Evolutionary conservation across 2,329 filamentous ascomycete species (phyloP).

Genomic region (Hyphodiscus sp.): DNA sequence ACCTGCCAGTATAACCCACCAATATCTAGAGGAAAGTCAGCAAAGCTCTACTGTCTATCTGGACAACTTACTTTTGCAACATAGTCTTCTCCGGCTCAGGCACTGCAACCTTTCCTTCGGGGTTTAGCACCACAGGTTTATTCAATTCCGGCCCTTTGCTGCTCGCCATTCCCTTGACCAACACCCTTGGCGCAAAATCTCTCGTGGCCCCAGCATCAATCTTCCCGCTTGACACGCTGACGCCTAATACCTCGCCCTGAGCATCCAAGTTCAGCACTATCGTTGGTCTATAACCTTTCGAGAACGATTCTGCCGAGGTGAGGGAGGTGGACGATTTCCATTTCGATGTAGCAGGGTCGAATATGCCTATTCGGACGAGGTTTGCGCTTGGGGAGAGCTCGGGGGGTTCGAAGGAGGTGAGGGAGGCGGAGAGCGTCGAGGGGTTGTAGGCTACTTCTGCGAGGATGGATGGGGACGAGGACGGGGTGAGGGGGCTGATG

Average conservation of each 20-base stretch:
- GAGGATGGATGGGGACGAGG: constrained; percentile 40
- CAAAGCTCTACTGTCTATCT: not conserved
- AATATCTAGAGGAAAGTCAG: constrained; percentile 38
- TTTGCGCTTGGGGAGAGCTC: constrained; percentile 39
- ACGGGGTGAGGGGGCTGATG: constrained; percentile 24
- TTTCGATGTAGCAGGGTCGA: constrained; percentile 38
- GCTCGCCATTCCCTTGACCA: constrained; percentile 40
- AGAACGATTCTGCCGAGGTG: constrained; percentile 49
- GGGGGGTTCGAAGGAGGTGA: constrained; percentile 51
- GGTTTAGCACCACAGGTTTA: constrained; percentile 54
- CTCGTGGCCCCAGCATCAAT: constrained; percentile 60
- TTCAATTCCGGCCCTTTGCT: constrained; percentile 56
- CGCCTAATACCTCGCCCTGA: constrained; percentile 41
- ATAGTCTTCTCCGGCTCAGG: constrained; percentile 55
- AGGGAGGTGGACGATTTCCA: constrained; percentile 53
- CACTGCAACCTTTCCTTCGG: constrained; percentile 52
- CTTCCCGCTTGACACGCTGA: constrained; percentile 46
- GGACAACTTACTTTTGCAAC: constrained; percentile 54
- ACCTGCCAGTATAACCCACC: constrained; percentile 53
- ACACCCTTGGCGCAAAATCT: constrained; percentile 56
- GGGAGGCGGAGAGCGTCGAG: constrained; percentile 36
- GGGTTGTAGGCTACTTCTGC: constrained; percentile 52
- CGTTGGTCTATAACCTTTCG: constrained; percentile 53
- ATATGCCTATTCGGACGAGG: constrained; percentile 53
- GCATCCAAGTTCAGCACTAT: constrained; percentile 47